Evolutionary conservation across 2,329 filamentous ascomycete species (phyloP), one percentile per base, ranked within the genome.

Genomic region (Bipolaris gigantea): DNA sequence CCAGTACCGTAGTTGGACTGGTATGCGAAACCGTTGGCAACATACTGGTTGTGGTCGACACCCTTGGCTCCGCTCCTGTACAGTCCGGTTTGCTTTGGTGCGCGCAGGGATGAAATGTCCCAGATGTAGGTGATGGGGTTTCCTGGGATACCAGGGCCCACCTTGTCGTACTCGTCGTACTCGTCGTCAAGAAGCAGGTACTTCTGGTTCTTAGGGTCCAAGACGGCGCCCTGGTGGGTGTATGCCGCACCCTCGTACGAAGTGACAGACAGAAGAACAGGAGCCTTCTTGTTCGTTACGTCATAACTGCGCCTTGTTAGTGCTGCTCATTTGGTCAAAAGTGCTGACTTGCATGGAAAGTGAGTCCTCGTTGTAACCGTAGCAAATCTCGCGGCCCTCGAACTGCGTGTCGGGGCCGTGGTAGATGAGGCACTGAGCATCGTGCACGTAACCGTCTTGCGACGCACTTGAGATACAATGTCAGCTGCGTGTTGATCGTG

Each of bases 371-470:
- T 83, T 83, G 75, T 82, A 83, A 33, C 79, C 80, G 62, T 82
- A 83, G 76, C 82, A 84, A 62, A 84, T 82, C 49, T 84, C 80
- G 2, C 71, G 74, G 21, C 78, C 80, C 3, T 71, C 66, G 65
- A 79, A 84, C 21, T 74, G 62, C 21, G 67, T 70, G 55, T 83
- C 78, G 0, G 82, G 81, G 0, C 82, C 82, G 7, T 75, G 76
- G 71, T 83, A 83, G 55, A 80, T 77, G 35, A 86, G 72, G 66
- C 83, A 85, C 69, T 86, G 83, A 2, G 83, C 83, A 60, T 85
- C 83, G 67, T 86, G 83, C 13, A 85, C 82, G 65, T 86, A 85
- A 34, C 82, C 83, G 64, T 85, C 83, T 16, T 76, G 64, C 18
- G 77, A 75, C 7, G 80, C 80, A 62, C 83, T 61, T 38, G 2